A percentile compares a stretch with the other conserved stretches of the same genome.
phyloP scores from a whole-genome alignment of 768 basidiomycete species.

The Sistotremastrum suecicum region DNA sequence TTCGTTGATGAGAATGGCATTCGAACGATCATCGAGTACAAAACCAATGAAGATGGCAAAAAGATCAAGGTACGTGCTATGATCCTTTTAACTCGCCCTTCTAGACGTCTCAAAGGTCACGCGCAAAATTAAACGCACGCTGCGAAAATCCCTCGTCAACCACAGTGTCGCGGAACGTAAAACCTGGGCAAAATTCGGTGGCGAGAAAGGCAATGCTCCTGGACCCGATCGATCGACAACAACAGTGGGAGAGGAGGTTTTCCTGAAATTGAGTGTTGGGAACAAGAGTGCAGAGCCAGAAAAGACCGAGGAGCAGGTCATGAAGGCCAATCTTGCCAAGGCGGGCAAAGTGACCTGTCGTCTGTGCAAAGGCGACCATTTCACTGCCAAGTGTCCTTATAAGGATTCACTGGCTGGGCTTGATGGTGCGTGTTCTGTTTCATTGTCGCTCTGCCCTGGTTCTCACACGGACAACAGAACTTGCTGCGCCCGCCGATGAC shows the following conservation, averaged over 20 bases:
- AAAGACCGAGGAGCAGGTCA: constrained; percentile 43
- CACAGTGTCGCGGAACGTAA: constrained; percentile 89
- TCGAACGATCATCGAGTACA: constrained; percentile 70
- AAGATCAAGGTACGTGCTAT: constrained; percentile 65
- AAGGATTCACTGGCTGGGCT: constrained; percentile 82
- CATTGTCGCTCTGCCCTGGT: not conserved
- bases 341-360: constrained; percentile 85
- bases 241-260: constrained; percentile 69
- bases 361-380: constrained; percentile 93
- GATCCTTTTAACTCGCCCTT: constrained; percentile 3
- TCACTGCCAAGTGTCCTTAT: constrained; percentile 97
- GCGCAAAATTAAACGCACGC: constrained; percentile 67
- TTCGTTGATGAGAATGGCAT: constrained; percentile 78
- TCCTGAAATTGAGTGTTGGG: constrained; percentile 42
- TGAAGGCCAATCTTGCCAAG: constrained; percentile 53
- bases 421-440: constrained; percentile 35
- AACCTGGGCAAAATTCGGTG: constrained; percentile 88
- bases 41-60: constrained; percentile 83
- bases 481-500: constrained; percentile 21
- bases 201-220: constrained; percentile 71
- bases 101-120: constrained; percentile 45
- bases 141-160: constrained; percentile 88
- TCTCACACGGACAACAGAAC: constrained; percentile 15
- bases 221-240: constrained; percentile 92
- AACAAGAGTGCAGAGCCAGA: constrained; percentile 53